A percentile compares a stretch with the other conserved stretches of the same genome.
phyloP scores from a whole-genome alignment of 2,329 filamentous ascomycete species.

The Calonectria fujianensis region DNA sequence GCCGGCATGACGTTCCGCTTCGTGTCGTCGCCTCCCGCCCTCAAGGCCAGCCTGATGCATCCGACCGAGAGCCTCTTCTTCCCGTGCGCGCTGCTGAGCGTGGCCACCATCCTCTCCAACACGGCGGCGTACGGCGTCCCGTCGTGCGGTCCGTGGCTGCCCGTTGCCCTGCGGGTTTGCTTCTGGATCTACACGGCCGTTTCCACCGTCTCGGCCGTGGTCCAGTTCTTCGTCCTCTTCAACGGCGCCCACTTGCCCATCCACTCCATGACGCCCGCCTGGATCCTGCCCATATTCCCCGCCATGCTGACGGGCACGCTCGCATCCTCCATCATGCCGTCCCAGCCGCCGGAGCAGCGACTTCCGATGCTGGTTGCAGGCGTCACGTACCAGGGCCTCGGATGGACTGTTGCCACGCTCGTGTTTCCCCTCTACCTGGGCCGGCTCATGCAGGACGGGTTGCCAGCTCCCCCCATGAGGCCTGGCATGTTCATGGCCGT shows the following conservation, averaged over 20 bases:
- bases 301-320: conserved; percentile 55
- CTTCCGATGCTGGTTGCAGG: conserved; percentile 54
- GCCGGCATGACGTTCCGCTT: conserved; percentile 75
- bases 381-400: conserved; percentile 54
- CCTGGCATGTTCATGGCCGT: conserved; percentile 55
- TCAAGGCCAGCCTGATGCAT: conserved; percentile 63
- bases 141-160: conserved; percentile 70
- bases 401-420: conserved; percentile 53
- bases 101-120: conserved; percentile 79
- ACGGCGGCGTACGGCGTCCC: conserved; percentile 76
- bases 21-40: conserved; percentile 73
- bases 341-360: conserved; percentile 50
- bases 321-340: conserved; percentile 50
- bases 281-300: conserved; percentile 58
- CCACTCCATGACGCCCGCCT: conserved; percentile 55
- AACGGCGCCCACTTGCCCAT: conserved; percentile 54
- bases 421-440: conserved; percentile 53
- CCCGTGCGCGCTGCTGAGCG: conserved; percentile 76
- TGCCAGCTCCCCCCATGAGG: conserved; percentile 53
- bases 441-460: conserved; percentile 54
- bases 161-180: conserved; percentile 65
- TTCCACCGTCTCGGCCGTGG: conserved; percentile 50
- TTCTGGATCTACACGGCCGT: conserved; percentile 72
- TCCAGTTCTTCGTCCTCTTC: conserved; percentile 56
- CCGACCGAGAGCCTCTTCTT: conserved; percentile 79